phyloP scores from a whole-genome alignment of 768 basidiomycete genomes.

The Leccinum disarticulatum region DNA sequence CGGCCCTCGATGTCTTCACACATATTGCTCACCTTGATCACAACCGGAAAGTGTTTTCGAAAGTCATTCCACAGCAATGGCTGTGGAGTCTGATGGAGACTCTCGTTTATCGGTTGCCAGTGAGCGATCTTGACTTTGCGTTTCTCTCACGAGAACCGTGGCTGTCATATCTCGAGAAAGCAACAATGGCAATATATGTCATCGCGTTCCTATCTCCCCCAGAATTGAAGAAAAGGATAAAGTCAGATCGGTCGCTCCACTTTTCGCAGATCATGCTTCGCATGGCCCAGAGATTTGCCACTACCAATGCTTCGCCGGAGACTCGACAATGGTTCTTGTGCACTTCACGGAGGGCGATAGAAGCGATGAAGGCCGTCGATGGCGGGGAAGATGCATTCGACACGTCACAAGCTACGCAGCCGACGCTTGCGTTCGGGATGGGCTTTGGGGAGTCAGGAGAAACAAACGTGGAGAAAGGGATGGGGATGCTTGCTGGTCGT shows the following conservation, averaged over 20 bases:
- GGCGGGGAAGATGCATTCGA: constrained; percentile 75
- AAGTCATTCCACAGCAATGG: constrained; percentile 54
- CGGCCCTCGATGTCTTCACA: constrained; percentile 85
- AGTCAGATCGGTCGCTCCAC: constrained; percentile 62
- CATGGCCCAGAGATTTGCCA: constrained; percentile 64
- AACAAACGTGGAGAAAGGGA: constrained; percentile 63
- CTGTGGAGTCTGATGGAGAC: constrained; percentile 64
- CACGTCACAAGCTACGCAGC: constrained; percentile 53
- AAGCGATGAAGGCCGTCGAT: constrained; percentile 78
- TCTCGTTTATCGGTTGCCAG: constrained; percentile 81
- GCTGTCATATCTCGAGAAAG: constrained; percentile 78
- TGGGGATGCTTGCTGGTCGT: constrained; percentile 70
- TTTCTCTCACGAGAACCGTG: constrained; percentile 62
- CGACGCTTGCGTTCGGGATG: constrained; percentile 80
- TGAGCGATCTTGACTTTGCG: constrained; percentile 73
- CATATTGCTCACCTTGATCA: constrained; percentile 71
- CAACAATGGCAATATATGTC: constrained; percentile 80
- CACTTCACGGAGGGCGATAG: constrained; percentile 65
- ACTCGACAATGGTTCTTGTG: constrained; percentile 52
- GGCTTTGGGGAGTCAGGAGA: constrained; percentile 78
- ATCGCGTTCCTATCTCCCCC: constrained; percentile 82
- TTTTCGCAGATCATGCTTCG: constrained; percentile 71
- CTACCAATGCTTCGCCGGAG: constrained; percentile 46
- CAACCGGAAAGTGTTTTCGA: constrained; percentile 73
- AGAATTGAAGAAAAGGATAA: constrained; percentile 67